Conservation (phyloP, 768 basidiomycete species). For the Postia placenta region DNA sequence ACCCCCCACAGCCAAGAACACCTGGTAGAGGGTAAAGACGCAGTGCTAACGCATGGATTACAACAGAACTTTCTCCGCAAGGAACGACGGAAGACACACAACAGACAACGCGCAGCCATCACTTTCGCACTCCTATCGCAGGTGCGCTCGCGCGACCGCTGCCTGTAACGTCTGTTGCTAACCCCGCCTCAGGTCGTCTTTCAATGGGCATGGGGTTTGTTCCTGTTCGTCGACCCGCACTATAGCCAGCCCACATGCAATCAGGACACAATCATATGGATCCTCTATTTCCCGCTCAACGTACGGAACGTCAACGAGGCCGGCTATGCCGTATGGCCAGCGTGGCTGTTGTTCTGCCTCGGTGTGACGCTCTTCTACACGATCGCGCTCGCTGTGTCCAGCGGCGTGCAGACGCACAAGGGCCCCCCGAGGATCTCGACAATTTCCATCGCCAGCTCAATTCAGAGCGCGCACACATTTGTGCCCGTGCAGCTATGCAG, state of each 20-base stretch:
- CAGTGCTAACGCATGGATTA: neutral
- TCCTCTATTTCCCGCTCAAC: conserved; percentile 15
- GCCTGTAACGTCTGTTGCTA: no score
- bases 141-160: conserved; percentile 1
- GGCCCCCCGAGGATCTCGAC: neutral
- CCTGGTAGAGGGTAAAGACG: neutral
- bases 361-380: conserved; percentile 18
- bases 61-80: neutral
- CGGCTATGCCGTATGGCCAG: conserved; percentile 18
- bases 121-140: conserved; percentile 21
- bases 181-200: conserved; percentile 15
- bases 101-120: conserved; percentile 15
- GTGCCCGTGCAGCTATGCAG: neutral
- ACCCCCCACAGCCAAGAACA: neutral
- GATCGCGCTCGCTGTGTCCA: conserved; percentile 16
- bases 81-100: conserved; percentile 15
- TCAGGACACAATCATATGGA: conserved; percentile 13
- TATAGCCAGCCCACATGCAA: conserved; percentile 20
- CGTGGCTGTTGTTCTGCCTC: conserved; percentile 21
- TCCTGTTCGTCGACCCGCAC: conserved; percentile 17
- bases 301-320: conserved; percentile 10
- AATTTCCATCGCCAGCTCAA: neutral
- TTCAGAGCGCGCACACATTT: neutral
- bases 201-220: conserved; percentile 23
- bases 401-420: conserved; percentile 11